Base-by-base conservation (phyloP, 495 filamentous ascomycete species). In the Letharia lupina region DNA sequence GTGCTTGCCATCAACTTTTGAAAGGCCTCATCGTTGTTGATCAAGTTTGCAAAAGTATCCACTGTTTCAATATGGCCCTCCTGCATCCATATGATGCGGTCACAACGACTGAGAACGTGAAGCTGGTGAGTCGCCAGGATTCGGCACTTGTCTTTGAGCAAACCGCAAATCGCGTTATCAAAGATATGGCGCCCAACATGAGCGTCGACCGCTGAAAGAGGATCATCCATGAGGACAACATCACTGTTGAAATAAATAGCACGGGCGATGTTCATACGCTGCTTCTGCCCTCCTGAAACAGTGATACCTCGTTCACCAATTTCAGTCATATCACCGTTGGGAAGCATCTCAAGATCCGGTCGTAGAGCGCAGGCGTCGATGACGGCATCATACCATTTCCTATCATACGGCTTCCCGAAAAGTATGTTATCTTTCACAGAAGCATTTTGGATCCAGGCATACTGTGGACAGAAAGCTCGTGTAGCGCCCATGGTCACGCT, bases 381-480 rank as follows among this genome's bases (percentile, higher is more conserved):
- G 4, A 88, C 85, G 45, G 80, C 67, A 28, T 80, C 75, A 67
- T 88, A 90, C 77, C 84, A 82, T 18, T 57, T 62, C 37, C 79
- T 68, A 47, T 86, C 76, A 54, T 74, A 80, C 1, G 71, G 84
- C 70, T 89, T 91, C 3, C 93, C 93, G 70, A 98, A 97, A 2
- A 95, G 72, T 64, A 98, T 94, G 69, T 98, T 98, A 62, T 96
- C 83, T 65, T 82, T 86, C 8, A 97, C 87, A 18, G 87, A 88
- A 0, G 91, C 79, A 70, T 97, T 98, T 71, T 97, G 93, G 58
- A 98, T 97, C 94, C 94, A 98, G 5, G 94, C 90, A 72, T 94
- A 96, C 71, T 98, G 94, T 0, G 94, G 91, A 70, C 94, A 98
- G 70, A 95, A 96, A 0, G 92, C 89, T 60, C 92, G 78, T 3